Evolutionary conservation across 306 rosid genomes (phyloP).

Genomic region (Vigna nakashimae): DNA sequence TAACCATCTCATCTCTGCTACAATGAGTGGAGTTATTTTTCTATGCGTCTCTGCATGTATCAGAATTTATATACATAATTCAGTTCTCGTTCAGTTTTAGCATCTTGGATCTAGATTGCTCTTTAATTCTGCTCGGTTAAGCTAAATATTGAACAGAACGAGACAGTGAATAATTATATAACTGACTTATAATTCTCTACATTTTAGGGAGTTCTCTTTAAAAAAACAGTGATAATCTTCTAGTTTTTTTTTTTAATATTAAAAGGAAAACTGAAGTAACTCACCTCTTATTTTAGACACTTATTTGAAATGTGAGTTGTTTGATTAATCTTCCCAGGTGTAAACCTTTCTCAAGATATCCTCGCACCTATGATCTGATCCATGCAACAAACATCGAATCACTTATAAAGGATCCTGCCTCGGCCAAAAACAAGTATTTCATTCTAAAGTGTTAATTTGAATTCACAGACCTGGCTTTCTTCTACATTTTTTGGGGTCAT

Average conservation of each 20-base stretch:
- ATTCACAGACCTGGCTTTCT: conserved; percentile 1
- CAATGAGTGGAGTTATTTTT: neutral
- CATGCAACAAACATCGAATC: conserved; percentile 85
- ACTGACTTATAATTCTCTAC: neutral
- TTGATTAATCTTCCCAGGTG: conserved; percentile 69
- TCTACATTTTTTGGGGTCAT: neutral
- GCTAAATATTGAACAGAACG: neutral
- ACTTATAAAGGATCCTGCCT: conserved; percentile 69
- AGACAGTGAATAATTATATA: neutral
- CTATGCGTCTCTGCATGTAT: neutral
- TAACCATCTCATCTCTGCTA: too few species aligned
- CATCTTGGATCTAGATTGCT: conserved; percentile 4
- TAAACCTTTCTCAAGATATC: conserved; percentile 98
- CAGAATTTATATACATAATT: neutral
- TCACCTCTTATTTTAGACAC: conserved; percentile 25
- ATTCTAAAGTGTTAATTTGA: conserved; percentile 34
- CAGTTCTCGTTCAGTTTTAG: conserved; percentile 8
- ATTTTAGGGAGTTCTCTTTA: conserved; percentile 4
- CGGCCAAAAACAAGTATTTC: conserved; percentile 74
- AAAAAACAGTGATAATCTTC: conserved; percentile 10
- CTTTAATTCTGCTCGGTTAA: conserved; percentile 5
- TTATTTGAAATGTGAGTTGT: conserved; percentile 46
- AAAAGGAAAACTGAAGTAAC: neutral
- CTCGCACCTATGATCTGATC: conserved; percentile 89
- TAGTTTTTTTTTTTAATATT: neutral